Evolutionary conservation across 1,284 basidiomycete genomes (phyloP).

Genomic region (Apiotrichum domesticum): DNA sequence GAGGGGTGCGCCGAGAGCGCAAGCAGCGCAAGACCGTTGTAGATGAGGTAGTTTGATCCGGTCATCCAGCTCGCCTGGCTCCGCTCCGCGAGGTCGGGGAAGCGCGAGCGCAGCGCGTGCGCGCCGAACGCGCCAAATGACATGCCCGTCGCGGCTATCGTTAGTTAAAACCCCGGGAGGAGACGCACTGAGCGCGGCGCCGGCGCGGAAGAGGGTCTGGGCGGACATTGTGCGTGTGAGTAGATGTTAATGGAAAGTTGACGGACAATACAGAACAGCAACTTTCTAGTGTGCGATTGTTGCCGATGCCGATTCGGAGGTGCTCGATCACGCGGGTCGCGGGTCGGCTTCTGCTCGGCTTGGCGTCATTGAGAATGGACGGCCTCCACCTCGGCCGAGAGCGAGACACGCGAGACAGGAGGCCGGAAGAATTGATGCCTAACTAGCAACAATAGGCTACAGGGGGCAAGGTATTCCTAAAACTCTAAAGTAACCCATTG

Average conservation of each 20-base stretch:
- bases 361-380: too few relatives aligned
- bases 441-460: too few relatives aligned
- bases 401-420: too few relatives aligned
- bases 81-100: conserved; percentile 37
- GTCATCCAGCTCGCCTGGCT: conserved; percentile 37
- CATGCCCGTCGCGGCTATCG: conserved; percentile 42
- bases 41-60: conserved; percentile 50
- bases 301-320: too few relatives aligned
- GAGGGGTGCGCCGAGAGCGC: conserved; percentile 65
- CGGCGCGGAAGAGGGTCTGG: conserved; percentile 23
- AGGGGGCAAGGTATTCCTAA: too few relatives aligned
- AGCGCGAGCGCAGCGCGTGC: conserved; percentile 38
- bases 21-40: conserved; percentile 69
- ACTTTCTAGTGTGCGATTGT: too few relatives aligned
- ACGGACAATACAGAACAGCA: too few relatives aligned
- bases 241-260: not conserved
- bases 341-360: too few relatives aligned
- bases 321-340: too few relatives aligned
- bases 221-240: conserved; percentile 11
- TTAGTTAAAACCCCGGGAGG: not conserved
- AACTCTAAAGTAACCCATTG: too few relatives aligned
- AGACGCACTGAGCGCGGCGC: conserved; percentile 33
- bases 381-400: too few relatives aligned
- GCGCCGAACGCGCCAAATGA: conserved; percentile 45
- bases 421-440: too few relatives aligned